Conservation (phyloP, 1,284 basidiomycete species). For the Stygiomarasmius scandens region DNA sequence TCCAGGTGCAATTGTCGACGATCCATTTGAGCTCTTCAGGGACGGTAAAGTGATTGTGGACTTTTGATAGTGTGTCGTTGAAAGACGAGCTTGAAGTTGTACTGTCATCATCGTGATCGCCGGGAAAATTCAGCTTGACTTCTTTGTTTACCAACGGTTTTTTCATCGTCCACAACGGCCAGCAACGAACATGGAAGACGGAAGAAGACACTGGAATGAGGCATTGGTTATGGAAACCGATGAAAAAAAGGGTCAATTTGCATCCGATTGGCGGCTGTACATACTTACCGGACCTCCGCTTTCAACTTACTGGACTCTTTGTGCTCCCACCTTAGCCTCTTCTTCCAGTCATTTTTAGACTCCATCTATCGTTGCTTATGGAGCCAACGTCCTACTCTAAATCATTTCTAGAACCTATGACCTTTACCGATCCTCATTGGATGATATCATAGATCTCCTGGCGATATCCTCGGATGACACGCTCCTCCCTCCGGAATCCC, state of each 20-base stretch:
- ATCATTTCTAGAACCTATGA: neutral
- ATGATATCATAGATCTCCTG: neutral
- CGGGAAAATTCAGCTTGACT: neutral
- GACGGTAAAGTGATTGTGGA: constrained; percentile 23
- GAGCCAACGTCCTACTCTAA: too few species aligned
- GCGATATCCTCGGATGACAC: neutral
- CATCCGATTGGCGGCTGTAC: neutral
- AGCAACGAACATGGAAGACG: neutral
- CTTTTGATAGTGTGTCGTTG: neutral
- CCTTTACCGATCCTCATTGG: neutral
- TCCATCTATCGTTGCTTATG: too few species aligned
- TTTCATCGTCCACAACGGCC: neutral
- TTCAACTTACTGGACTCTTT: too few species aligned
- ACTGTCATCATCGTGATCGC: neutral
- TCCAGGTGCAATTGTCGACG: constrained; percentile 54
- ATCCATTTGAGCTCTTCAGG: constrained; percentile 55
- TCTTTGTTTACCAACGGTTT: neutral
- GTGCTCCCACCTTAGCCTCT: too few species aligned
- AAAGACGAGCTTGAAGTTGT: neutral
- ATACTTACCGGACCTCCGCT: too few species aligned
- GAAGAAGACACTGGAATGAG: neutral
- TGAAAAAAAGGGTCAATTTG: neutral
- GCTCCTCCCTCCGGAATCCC: neutral
- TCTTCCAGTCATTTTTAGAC: too few species aligned
- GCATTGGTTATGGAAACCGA: too few species aligned